phyloP scores from a whole-genome alignment of 2,329 filamentous ascomycete genomes.

The Aspergillus transmontanensis region DNA sequence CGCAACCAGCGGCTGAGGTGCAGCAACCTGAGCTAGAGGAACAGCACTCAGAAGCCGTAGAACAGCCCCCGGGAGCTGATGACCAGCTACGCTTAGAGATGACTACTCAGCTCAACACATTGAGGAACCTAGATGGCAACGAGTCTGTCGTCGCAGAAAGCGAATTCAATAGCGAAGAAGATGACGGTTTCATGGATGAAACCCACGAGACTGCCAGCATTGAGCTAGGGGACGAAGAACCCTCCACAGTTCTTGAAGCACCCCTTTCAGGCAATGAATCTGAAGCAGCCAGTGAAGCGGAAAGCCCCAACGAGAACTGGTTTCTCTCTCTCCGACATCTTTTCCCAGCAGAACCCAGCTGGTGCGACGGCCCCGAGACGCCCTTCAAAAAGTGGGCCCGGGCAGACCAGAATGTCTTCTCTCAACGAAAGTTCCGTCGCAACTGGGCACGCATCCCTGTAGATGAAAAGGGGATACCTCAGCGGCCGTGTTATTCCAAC shows the following conservation, averaged over 20 bases:
- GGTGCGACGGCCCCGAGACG: slow-evolving; percentile 39
- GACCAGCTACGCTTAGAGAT: neutral
- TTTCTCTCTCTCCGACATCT: slow-evolving; percentile 32
- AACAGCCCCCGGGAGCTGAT: neutral
- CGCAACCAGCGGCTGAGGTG: neutral
- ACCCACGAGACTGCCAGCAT: slow-evolving; percentile 40
- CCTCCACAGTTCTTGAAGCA: slow-evolving; percentile 1
- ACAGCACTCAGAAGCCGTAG: neutral
- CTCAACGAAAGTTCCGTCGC: slow-evolving; percentile 29
- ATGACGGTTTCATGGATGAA: slow-evolving; percentile 20
- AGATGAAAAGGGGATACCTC: slow-evolving; percentile 38
- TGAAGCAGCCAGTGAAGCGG: slow-evolving; percentile 6
- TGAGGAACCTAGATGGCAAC: neutral
- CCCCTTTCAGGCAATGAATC: slow-evolving; percentile 4
- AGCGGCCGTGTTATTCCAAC: slow-evolving; percentile 13
- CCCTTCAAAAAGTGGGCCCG: slow-evolving; percentile 43
- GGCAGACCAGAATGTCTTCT: slow-evolving; percentile 34
- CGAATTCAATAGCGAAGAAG: slow-evolving; percentile 7
- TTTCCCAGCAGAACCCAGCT: slow-evolving; percentile 24
- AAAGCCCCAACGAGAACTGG: slow-evolving; percentile 30
- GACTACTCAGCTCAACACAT: neutral
- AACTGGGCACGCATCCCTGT: slow-evolving; percentile 29
- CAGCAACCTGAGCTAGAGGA: neutral
- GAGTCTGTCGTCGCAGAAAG: neutral
- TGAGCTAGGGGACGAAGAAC: slow-evolving; percentile 37